Evolutionary conservation across 352 stramenopile genomes (phyloP).

Genomic region (Pythium periplocum): DNA sequence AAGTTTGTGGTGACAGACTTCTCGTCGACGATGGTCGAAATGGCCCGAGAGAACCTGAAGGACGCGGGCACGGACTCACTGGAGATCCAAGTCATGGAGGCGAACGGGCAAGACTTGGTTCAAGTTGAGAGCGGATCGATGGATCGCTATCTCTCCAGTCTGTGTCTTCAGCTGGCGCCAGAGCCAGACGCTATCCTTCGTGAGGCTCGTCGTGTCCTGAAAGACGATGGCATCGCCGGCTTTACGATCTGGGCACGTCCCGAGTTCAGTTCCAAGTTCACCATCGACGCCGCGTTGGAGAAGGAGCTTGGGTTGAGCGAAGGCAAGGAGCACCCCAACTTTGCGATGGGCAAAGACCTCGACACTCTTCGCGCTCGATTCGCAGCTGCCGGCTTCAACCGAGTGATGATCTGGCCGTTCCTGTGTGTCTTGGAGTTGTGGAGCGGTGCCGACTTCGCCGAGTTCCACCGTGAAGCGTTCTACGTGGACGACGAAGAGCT

Average conservation of each 20-base stretch:
- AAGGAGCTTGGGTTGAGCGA: constrained; percentile 31
- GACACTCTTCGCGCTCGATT: constrained; percentile 27
- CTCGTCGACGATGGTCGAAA: constrained; percentile 33
- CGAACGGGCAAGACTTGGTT: constrained; percentile 41
- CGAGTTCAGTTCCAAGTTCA: constrained; percentile 38
- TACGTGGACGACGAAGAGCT: constrained; percentile 28
- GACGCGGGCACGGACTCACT: constrained; percentile 9
- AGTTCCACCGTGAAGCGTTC: constrained; percentile 24
- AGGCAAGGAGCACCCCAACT: constrained; percentile 32
- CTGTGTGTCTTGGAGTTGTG: constrained; percentile 41
- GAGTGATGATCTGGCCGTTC: constrained; percentile 44
- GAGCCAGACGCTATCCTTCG: constrained; percentile 42
- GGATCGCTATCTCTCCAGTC: constrained; percentile 44
- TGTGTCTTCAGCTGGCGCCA: constrained; percentile 44
- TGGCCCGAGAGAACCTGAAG: constrained; percentile 28
- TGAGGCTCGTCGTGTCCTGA: constrained; percentile 38
- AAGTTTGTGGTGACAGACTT: constrained; percentile 36
- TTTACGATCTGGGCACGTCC: constrained; percentile 56
- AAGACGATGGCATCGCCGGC: constrained; percentile 27
- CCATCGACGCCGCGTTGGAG: constrained; percentile 15
- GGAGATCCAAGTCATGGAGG: constrained; percentile 22
- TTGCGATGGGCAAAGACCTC: constrained; percentile 40
- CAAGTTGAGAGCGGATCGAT: constrained; percentile 24
- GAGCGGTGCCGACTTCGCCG: constrained; percentile 36
- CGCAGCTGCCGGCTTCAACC: constrained; percentile 23